These are phyloP conservation scores for Aethionema arabicum DNA, from an alignment of 345 rosid species.

Conservation along the genomic window DNA sequence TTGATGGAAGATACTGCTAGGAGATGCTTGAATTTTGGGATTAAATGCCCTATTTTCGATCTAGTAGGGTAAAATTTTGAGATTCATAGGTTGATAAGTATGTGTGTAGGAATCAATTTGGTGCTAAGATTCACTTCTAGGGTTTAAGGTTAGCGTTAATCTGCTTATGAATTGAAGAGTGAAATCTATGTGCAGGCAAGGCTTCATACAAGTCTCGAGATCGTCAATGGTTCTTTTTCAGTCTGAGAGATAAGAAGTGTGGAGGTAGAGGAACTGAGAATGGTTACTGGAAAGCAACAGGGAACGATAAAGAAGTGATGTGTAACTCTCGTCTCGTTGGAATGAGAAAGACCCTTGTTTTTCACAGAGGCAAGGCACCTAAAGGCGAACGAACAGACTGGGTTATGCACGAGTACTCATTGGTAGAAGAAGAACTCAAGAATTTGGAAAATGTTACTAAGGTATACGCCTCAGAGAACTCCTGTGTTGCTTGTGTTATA, in stretches of 20 bases:
- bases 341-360: slow-evolving; percentile 81
- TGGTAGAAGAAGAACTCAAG: slow-evolving; percentile 74
- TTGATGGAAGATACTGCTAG: too few species aligned
- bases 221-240: slow-evolving; percentile 93
- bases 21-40: neutral
- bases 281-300: slow-evolving; percentile 95
- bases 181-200: slow-evolving; percentile 43
- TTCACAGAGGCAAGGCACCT: slow-evolving; percentile 82
- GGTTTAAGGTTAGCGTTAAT: neutral
- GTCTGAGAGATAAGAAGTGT: slow-evolving; percentile 77
- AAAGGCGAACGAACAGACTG: slow-evolving; percentile 81
- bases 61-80: too few species aligned
- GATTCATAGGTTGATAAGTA: too few species aligned
- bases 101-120: too few species aligned
- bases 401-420: slow-evolving; percentile 93
- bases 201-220: slow-evolving; percentile 70
- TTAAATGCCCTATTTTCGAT: neutral
- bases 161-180: slow-evolving; percentile 10
- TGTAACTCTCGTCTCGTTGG: slow-evolving; percentile 65
- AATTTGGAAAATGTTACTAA: slow-evolving; percentile 59
- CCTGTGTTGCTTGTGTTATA: too few species aligned
- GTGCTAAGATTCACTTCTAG: too few species aligned
- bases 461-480: slow-evolving; percentile 29
- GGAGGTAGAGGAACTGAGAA: slow-evolving; percentile 71
- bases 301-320: slow-evolving; percentile 63